A percentile compares a stretch with the other conserved stretches of the same genome.
phyloP scores from a whole-genome alignment of 2,329 filamentous ascomycete genomes.

The Cladosporium sp. region DNA sequence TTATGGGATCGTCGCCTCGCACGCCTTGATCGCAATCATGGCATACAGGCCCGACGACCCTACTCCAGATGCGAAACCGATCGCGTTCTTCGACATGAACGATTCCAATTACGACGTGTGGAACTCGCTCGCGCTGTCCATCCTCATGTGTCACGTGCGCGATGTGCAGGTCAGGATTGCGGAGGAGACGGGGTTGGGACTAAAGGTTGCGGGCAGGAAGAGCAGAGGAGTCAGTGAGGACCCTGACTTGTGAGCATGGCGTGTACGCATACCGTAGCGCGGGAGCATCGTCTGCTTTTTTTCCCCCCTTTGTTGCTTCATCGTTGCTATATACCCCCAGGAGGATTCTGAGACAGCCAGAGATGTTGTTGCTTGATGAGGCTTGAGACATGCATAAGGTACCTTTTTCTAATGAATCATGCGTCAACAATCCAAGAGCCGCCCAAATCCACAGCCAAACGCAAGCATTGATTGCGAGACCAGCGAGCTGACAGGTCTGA shows the following conservation, averaged over 20 bases:
- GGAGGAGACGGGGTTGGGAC: constrained; percentile 28
- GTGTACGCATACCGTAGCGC: too few species aligned
- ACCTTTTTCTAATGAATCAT: too few species aligned
- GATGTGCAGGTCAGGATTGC: constrained; percentile 44
- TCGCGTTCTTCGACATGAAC: constrained; percentile 50
- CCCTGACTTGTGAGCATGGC: background rate
- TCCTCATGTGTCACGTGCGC: constrained; percentile 49
- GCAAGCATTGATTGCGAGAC: too few species aligned
- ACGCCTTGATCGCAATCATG: constrained; percentile 48
- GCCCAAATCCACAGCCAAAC: too few species aligned
- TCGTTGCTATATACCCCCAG: too few species aligned
- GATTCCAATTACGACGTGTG: constrained; percentile 52
- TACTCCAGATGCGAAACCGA: constrained; percentile 21
- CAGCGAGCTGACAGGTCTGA: too few species aligned
- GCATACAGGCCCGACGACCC: constrained; percentile 41
- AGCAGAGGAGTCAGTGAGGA: constrained; percentile 4
- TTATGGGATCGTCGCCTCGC: constrained; percentile 49
- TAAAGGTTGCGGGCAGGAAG: constrained; percentile 3
- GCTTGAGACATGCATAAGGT: too few species aligned
- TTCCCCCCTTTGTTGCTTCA: background rate
- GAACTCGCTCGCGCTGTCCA: constrained; percentile 53
- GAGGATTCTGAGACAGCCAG: too few species aligned
- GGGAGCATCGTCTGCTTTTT: background rate
- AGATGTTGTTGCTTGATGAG: too few species aligned
- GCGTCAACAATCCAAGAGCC: too few species aligned